Base-by-base conservation (phyloP, 2,329 filamentous ascomycete genomes). In the Fusarium buxicola region DNA sequence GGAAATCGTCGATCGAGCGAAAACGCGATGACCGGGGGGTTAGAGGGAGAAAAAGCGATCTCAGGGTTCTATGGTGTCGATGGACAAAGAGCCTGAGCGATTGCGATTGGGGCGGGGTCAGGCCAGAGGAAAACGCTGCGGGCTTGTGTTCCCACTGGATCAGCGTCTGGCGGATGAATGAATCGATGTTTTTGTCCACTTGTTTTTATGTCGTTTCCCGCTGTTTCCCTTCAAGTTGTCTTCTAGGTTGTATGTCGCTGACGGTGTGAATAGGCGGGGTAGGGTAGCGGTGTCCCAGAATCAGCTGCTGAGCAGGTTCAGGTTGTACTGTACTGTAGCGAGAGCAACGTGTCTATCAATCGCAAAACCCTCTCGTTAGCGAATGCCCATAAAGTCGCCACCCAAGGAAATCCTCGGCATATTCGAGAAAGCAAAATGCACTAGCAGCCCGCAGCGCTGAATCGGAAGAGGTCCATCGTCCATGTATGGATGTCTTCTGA, bases 1-100 rank as follows among this genome's bases (percentile, higher is more conserved):
- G 21, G 58, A 51, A 65, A 65, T 65, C 62, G 62, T 61, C 63
- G 63, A 66, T 66, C 54, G 61, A 64, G 51, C 34, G n/a, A 57
- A 56, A 64, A 55, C 60, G 48, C 52, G 52, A 65, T 44, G 60
- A 58, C 60, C 39, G 32, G 55, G 60, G 50, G 60, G 61, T 58
- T 57, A 36, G 32, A 60, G 49, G 50, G 48, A 64, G 65, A 65
- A 55, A 61, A 51, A 61, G 44, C 51, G 52, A 64, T 62, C 6
- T 28, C 63, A 63, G 47, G 49, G 52, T 60, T 63, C 31, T 36
- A 60, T 56, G 50, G 34, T 47, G 41, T 40, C 50, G 41, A 50
- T 62, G 47, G 48, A 45, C 28, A 62, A 8, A 62, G 31, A 39
- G 55, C 47, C 43, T 35, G 44, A n/a, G n/a, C 30, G 16, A 28